Conservation (phyloP, 2,329 filamentous ascomycete species). For the Colletotrichum abscissum region DNA sequence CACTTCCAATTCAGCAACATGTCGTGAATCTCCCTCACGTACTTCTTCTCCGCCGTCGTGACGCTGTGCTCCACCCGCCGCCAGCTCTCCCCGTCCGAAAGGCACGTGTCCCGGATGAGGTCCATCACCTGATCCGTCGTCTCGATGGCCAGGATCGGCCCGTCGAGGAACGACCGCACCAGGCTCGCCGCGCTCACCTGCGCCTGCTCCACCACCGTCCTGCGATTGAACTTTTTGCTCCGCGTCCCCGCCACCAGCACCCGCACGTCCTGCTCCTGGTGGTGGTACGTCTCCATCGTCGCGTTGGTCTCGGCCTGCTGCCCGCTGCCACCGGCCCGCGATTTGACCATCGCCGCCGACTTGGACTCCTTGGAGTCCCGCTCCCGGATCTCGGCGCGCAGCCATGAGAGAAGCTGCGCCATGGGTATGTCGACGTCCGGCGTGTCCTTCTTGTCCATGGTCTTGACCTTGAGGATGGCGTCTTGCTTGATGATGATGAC, state of each 20-base stretch:
- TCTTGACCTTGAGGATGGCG: constrained; percentile 82
- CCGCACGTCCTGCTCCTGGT: constrained; percentile 78
- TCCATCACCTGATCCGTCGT: constrained; percentile 87
- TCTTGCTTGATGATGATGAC: constrained; percentile 88
- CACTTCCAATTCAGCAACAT: constrained; percentile 73
- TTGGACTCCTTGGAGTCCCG: constrained; percentile 76
- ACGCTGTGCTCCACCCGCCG: constrained; percentile 82
- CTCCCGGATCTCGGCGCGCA: constrained; percentile 85
- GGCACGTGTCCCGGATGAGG: constrained; percentile 76
- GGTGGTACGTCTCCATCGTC: constrained; percentile 48
- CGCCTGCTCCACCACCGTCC: constrained; percentile 85
- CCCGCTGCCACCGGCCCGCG: constrained; percentile 47
- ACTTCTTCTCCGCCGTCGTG: constrained; percentile 81
- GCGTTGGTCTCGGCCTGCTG: constrained; percentile 45
- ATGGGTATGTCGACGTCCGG: constrained; percentile 80
- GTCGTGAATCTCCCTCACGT: constrained; percentile 84
- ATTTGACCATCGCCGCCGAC: constrained; percentile 57
- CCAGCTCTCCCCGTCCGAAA: constrained; percentile 89
- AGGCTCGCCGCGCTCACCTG: constrained; percentile 69
- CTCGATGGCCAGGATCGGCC: constrained; percentile 89
- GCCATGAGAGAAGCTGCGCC: constrained; percentile 80
- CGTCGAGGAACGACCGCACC: constrained; percentile 77
- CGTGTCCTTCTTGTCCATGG: constrained; percentile 79
- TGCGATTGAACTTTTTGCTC: constrained; percentile 92
- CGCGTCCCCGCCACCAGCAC: constrained; percentile 86